phyloP scores from a whole-genome alignment of 495 filamentous ascomycete species.

The Talaromyces borbonicus region DNA sequence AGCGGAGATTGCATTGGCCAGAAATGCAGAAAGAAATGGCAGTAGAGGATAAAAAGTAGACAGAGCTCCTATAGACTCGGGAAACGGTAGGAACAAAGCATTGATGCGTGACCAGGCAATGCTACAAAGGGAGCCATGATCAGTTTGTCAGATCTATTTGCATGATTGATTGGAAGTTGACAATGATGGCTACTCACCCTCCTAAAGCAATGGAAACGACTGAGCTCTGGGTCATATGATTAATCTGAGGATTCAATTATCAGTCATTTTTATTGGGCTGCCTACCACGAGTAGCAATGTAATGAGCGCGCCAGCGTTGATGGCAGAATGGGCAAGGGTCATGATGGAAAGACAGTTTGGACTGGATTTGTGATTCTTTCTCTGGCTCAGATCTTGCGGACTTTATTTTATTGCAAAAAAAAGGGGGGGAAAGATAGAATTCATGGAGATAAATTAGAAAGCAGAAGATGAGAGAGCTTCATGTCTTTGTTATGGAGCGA shows the following conservation, averaged over 20 bases:
- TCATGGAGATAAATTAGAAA: not conserved
- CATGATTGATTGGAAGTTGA: not conserved
- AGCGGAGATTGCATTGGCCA: slow-evolving; percentile 5
- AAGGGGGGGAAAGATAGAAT: not conserved
- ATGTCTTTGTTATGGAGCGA: too few relatives aligned
- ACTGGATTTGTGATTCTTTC: too few relatives aligned
- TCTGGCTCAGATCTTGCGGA: too few relatives aligned
- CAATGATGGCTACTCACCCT: slow-evolving; percentile 1
- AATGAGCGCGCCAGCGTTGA: not conserved
- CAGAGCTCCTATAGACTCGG: slow-evolving; percentile 16
- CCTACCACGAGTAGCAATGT: slow-evolving; percentile 6
- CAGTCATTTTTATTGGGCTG: too few relatives aligned
- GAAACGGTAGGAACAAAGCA: slow-evolving; percentile 17
- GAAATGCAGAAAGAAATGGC: slow-evolving; percentile 8
- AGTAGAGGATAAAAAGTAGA: slow-evolving; percentile 18
- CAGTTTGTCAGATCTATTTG: too few relatives aligned
- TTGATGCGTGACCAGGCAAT: slow-evolving; percentile 22
- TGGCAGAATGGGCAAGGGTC: not conserved
- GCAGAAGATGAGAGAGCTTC: not conserved
- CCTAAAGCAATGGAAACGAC: slow-evolving; percentile 3
- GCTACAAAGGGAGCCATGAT: too few relatives aligned
- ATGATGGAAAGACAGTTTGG: not conserved
- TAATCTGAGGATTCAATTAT: too few relatives aligned
- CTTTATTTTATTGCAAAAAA: too few relatives aligned
- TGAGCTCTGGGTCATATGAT: not conserved